phyloP scores from a whole-genome alignment of 225 moss, liverwort and hornwort species.

The Pseudisothecium myosuroides region DNA sequence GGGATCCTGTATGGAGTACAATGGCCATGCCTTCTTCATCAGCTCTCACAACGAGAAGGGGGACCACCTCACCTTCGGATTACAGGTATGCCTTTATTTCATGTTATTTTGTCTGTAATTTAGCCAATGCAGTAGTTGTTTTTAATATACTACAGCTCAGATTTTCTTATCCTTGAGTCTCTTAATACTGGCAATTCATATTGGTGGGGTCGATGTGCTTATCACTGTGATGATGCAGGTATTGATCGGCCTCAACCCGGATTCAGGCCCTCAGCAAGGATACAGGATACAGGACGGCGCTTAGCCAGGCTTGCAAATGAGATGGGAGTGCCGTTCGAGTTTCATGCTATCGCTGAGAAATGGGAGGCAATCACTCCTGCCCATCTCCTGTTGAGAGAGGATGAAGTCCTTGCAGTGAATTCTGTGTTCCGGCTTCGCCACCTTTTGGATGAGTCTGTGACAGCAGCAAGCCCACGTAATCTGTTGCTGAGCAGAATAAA shows the following conservation, averaged over 20 bases:
- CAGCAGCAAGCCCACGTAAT: slow-evolving; percentile 74
- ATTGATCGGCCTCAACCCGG: slow-evolving; percentile 91
- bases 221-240: slow-evolving; percentile 12
- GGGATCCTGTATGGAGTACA: slow-evolving; percentile 82
- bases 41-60: slow-evolving; percentile 26
- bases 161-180: not conserved
- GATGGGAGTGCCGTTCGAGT: slow-evolving; percentile 60
- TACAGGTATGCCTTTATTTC: slow-evolving; percentile 13
- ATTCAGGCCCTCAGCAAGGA: slow-evolving; percentile 53
- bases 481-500: slow-evolving; percentile 47
- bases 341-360: slow-evolving; percentile 80
- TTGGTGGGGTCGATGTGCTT: not conserved
- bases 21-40: slow-evolving; percentile 68
- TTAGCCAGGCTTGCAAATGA: slow-evolving; percentile 38
- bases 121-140: not conserved
- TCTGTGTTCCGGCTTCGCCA: slow-evolving; percentile 71
- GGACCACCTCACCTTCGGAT: slow-evolving; percentile 76
- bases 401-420: slow-evolving; percentile 70
- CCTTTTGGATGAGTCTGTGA: slow-evolving; percentile 75
- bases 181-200: not conserved
- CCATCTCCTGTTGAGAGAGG: slow-evolving; percentile 49
- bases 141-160: not conserved
- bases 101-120: not conserved
- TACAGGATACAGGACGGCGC: slow-evolving; percentile 73
- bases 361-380: slow-evolving; percentile 75